These are phyloP conservation scores for Solanum raphanifolium DNA, from an alignment of 257 asterid genomes.

Conservation along the genomic window DNA sequence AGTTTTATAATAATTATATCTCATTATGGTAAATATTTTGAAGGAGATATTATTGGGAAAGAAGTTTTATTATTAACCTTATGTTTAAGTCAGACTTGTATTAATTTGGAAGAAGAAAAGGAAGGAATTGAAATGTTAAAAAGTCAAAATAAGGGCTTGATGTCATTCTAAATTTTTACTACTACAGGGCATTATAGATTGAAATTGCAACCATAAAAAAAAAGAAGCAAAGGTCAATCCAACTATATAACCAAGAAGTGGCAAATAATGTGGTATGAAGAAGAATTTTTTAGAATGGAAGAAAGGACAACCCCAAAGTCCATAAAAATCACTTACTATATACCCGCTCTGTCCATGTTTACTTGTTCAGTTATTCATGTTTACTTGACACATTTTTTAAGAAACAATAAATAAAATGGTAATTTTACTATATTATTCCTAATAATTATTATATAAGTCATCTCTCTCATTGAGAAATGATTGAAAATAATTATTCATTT, in stretches of 20 bases:
- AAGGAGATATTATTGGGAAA: not conserved
- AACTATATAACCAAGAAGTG: not conserved
- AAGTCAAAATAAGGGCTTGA: not conserved
- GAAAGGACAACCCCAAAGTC: not conserved
- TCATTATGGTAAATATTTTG: not conserved
- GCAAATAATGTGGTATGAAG: not conserved
- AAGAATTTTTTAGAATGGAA: not conserved
- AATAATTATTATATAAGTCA: not conserved
- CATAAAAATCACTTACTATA: not conserved
- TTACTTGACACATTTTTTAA: not conserved
- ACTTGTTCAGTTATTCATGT: not conserved
- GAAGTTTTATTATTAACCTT: not conserved
- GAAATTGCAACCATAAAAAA: not conserved
- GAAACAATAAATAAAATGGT: not conserved
- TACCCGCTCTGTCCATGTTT: not conserved
- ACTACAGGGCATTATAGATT: not conserved
- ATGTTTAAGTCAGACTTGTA: not conserved
- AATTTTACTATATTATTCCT: not conserved
- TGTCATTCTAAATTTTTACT: not conserved
- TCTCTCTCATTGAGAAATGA: not conserved
- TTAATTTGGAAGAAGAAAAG: not conserved
- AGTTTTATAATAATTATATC: not conserved
- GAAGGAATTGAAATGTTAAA: not conserved
- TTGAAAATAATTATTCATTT: not conserved
- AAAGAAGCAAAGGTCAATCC: not conserved